These are phyloP conservation scores for Tuber magnatum DNA, from an alignment of 495 filamentous ascomycete genomes.

Conservation along the genomic window DNA sequence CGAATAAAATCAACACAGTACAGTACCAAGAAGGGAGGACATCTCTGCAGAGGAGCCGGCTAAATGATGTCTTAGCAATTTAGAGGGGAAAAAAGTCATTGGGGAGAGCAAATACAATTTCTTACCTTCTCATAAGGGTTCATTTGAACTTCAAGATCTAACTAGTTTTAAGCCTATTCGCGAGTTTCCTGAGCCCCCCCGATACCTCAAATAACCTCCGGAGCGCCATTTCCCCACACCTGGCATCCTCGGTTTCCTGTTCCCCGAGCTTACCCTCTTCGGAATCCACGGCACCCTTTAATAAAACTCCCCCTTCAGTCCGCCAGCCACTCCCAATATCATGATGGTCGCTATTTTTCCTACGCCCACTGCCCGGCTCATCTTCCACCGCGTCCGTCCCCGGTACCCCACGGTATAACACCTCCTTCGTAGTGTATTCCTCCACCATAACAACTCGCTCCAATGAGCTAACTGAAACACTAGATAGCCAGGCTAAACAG, in stretches of 20 bases:
- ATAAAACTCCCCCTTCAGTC: not conserved
- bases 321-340: not conserved
- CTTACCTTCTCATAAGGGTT: not conserved
- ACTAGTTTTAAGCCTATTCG: not conserved
- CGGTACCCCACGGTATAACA: not conserved
- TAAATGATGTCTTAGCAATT: not conserved
- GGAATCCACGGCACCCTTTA: not conserved
- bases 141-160: not conserved
- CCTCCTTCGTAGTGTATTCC: not conserved
- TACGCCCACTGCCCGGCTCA: too few species aligned
- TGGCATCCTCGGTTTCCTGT: too few species aligned
- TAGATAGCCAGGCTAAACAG: not conserved
- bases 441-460: not conserved
- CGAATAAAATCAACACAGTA: not conserved
- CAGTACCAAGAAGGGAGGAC: not conserved
- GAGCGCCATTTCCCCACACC: not conserved
- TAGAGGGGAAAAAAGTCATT: not conserved
- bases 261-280: not conserved
- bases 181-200: not conserved
- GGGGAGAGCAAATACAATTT: not conserved
- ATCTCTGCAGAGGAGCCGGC: not conserved
- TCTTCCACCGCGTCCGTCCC: not conserved
- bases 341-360: too few species aligned
- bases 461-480: not conserved
- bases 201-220: not conserved